Conservation (phyloP, 495 filamentous ascomycete genomes). For the Glarea lozoyensis region DNA sequence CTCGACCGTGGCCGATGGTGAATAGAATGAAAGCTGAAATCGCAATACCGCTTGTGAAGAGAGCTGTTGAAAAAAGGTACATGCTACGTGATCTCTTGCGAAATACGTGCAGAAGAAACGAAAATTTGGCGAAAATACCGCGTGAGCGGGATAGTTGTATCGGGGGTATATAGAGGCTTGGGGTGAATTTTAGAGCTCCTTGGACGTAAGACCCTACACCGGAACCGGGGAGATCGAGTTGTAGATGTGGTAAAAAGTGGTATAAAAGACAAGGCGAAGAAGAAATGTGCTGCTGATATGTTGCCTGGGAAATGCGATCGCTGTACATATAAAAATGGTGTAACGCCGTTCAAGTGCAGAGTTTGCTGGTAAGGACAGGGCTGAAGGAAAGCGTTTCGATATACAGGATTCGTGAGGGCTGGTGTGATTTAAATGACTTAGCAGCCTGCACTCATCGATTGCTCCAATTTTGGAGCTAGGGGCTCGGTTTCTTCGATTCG, state of each 20-base stretch:
- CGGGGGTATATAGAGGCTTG: constrained; percentile 15
- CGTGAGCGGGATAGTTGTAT: constrained; percentile 23
- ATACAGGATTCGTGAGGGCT: constrained; percentile 8
- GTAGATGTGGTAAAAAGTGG: background rate
- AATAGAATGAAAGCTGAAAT: constrained; percentile 4
- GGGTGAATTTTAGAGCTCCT: background rate
- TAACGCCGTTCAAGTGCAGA: constrained; percentile 10
- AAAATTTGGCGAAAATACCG: background rate
- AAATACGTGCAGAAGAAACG: constrained; percentile 3
- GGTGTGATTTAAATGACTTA: constrained; percentile 3
- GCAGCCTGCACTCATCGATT: constrained; percentile 30
- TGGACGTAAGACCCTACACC: background rate
- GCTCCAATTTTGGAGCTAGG: constrained; percentile 38
- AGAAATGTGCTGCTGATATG: too few relatives aligned
- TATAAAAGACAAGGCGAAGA: constrained; percentile 4
- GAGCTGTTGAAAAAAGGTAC: constrained; percentile 8
- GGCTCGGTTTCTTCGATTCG: constrained; percentile 51
- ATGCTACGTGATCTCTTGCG: too few relatives aligned
- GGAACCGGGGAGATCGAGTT: background rate
- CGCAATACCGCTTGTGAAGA: background rate
- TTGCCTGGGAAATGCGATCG: too few relatives aligned
- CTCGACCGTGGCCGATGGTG: constrained; percentile 1
- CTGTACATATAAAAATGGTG: too few relatives aligned
- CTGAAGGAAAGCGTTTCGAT: constrained; percentile 11
- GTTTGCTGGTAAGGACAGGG: constrained; percentile 11